Evolutionary conservation across 192 early-diverging fungal genomes (phyloP), one percentile per base, ranked within the genome.

Genomic region (Spizellomyces sp.): DNA sequence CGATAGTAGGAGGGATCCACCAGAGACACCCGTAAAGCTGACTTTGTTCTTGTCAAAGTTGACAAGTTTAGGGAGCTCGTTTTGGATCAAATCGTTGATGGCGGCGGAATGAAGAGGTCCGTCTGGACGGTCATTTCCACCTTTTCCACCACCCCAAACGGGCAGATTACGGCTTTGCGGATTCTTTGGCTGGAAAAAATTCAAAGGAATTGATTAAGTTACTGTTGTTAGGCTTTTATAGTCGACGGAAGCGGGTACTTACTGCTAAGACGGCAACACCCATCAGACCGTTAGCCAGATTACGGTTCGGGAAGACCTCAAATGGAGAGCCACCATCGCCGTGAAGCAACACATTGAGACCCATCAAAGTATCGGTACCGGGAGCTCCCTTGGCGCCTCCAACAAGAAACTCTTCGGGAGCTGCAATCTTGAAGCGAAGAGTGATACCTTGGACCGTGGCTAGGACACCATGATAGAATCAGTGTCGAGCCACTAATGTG

Each of bases 261-360:
- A 36, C 27, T 36, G 75, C 75, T 21, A 77, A 67, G 8, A 77
- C 48, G 41, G 69, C 64, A n/a, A 77, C 75, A n/a, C 75, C 75
- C 43, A 72, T 77, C 4, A 77, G 54, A n/a, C 58, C 48, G 58
- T 58, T 69, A 19, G 48, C 57, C n/a, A n/a, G 22, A 22, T 63
- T 41, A 1, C 42, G 56, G 62, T 77, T 77, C 12, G 75, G 75
- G 48, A 77, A 73, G 5, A 57, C 64, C 50, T 64, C 62, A 45
- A 73, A 77, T 17, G 27, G 19, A 12, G 15, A 17, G 21, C 70
- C 75, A 21, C 75, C 75, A 61, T 77, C 75, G 54, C 75, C 75
- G 48, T 77, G 75, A 7, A 77, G 67, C 15, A 77, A 47, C 6
- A 77, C 75, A 47, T 77, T 75, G n/a, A 76, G 27, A 14, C 75